These are phyloP conservation scores for Aspergillus calidoustus DNA, from an alignment of 2,329 filamentous ascomycete species.

Conservation along the genomic window DNA sequence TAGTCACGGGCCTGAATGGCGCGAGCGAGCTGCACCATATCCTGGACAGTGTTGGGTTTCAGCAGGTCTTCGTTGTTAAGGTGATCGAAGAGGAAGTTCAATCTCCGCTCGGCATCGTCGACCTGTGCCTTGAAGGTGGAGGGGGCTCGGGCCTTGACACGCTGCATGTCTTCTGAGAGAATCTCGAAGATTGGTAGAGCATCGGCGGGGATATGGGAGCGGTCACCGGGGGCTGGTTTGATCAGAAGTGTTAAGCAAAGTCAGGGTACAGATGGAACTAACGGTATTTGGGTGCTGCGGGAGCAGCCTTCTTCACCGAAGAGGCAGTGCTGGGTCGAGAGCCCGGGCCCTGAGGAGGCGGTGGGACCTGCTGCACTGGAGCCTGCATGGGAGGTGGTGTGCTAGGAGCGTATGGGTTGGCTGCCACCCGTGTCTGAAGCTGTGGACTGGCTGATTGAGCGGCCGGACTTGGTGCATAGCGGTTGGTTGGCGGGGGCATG, in stretches of 20 bases:
- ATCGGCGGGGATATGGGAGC: conserved; percentile 80
- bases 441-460: conserved; percentile 57
- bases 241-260: conserved; percentile 19
- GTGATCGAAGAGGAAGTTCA: conserved; percentile 94
- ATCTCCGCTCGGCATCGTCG: conserved; percentile 88
- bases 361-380: conserved; percentile 36
- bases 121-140: conserved; percentile 86
- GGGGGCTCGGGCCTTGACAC: conserved; percentile 83
- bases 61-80: conserved; percentile 94
- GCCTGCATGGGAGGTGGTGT: conserved; percentile 51
- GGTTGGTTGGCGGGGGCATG: conserved; percentile 69
- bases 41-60: conserved; percentile 68
- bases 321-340: conserved; percentile 54
- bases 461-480: conserved; percentile 73
- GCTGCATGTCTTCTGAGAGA: conserved; percentile 81
- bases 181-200: conserved; percentile 82
- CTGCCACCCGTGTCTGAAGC: conserved; percentile 47
- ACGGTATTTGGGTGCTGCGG: conserved; percentile 70
- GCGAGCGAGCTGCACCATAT: conserved; percentile 58
- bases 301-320: conserved; percentile 53
- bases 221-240: conserved; percentile 69
- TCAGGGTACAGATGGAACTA: conserved; percentile 40
- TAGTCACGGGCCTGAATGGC: conserved; percentile 73
- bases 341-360: conserved; percentile 45
- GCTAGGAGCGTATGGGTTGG: conserved; percentile 50